Base-by-base conservation (phyloP, 2,329 filamentous ascomycete genomes). In the Ceratocystis ficicola region DNA sequence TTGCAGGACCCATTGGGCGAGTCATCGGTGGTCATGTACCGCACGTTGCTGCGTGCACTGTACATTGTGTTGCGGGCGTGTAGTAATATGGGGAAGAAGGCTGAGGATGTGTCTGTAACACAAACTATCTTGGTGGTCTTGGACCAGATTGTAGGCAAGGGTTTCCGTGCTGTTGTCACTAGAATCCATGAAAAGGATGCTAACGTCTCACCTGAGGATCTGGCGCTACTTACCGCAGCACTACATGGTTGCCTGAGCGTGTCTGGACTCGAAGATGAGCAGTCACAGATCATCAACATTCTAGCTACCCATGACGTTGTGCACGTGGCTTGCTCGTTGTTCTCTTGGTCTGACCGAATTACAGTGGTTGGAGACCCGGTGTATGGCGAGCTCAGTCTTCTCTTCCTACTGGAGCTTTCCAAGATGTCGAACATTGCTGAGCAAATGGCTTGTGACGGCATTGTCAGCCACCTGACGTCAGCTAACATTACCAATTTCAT, bases 341-440 rank as follows among this genome's bases (percentile, higher is more conserved):
- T 93, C 75, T 96, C 91, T 0, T 99, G 94, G 94, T 85, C 93
- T 3, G 91, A 97, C 74, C 85, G 87, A 70, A 81, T 97, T 28
- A 83, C 87, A 0, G 81, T 87, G 44, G 83, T 87, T 66, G 85
- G 86, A 32, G 93, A 97, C 72, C 93, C 94, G 0, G 80, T 97
- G 36, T 97, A 96, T 74, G 94, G 92, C 69, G 92, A 96, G 73
- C 83, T 96, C n/a, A 89, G 89, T 71, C 82, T 96, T 50, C 81
- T 92, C 30, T 95, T 97, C 75, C 81, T 99, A 15, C 84, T 96
- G 25, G 89, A 95, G 70, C 81, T 99, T 12, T 96, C 92, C 1
- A 86, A 84, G 15, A 81, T 97, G 15, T 88, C 89, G 0, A 76
- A 84, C 20, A 81, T 97, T 63, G 93, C 94, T 2, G 93, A 97